Percentiles rank a stretch among this genome's conserved stretches.
Evolutionary conservation across 2,329 filamentous ascomycete species (phyloP).

Genomic region (Emydomyces testavorans): DNA sequence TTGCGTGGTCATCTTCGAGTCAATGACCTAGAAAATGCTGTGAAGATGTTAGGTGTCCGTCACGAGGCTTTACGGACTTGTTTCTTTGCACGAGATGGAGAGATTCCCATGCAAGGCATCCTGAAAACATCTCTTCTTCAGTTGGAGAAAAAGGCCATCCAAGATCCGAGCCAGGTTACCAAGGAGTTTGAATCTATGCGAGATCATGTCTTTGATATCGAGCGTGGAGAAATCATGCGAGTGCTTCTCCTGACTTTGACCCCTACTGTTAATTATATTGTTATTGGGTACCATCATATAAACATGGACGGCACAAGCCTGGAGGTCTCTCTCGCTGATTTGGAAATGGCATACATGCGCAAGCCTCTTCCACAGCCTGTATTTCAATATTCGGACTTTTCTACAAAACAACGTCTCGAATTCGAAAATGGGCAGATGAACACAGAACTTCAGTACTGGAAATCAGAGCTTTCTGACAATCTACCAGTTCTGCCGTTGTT

Average conservation of each 20-base stretch:
- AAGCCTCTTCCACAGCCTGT: neutral
- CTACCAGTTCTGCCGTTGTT: neutral
- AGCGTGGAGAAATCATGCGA: conserved; percentile 24
- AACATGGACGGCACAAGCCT: conserved; percentile 40
- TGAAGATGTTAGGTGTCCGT: conserved; percentile 22
- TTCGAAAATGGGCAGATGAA: neutral
- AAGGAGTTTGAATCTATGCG: conserved; percentile 19
- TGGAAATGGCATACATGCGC: conserved; percentile 22
- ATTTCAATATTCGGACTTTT: conserved; percentile 2
- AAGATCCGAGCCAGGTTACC: neutral
- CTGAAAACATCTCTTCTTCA: neutral
- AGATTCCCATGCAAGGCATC: conserved; percentile 4
- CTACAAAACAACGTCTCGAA: neutral
- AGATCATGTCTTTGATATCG: conserved; percentile 31
- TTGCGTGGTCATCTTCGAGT: conserved; percentile 28
- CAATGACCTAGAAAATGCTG: conserved; percentile 25
- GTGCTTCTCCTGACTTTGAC: conserved; percentile 13
- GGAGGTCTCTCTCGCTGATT: conserved; percentile 35
- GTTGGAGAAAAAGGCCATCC: neutral
- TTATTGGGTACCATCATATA: conserved; percentile 42
- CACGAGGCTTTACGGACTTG: conserved; percentile 28
- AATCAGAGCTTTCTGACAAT: neutral
- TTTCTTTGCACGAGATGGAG: conserved; percentile 22
- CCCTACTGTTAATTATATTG: conserved; percentile 22
- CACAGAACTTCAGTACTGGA: neutral